Evolutionary conservation across 2,329 filamentous ascomycete genomes (phyloP), one percentile per base, ranked within the genome.

Genomic region (Cercospora berteroae): DNA sequence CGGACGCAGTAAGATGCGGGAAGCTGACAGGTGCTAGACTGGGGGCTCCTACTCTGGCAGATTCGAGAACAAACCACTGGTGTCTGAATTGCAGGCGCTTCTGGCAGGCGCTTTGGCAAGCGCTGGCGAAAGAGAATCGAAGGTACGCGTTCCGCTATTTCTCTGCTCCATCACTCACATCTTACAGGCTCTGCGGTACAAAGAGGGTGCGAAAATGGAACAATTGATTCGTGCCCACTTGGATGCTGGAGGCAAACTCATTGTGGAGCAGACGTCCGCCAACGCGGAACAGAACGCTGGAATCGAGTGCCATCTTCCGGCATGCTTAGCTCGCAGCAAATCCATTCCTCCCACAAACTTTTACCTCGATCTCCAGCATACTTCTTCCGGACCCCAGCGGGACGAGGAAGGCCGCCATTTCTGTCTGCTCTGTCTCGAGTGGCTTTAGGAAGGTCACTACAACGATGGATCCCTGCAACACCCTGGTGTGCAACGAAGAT

Each of bases 201-300:
- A 23, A 50, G 9, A 50, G 10, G 44, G 44, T 64, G 59, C 52
- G 74, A 65, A 73, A 78, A 80, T 29, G 78, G 80, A 62, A 33
- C 10, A 36, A 12, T n/a, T 29, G 23, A 57, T 48, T 33, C 52
- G 65, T 20, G 56, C 31, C 36, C 48, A 60, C 57, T 62, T 69
- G 9, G 25, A 42, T 20, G 56, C 58, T 2, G 58, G 65, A 3
- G 60, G 44, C 16, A 57, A 42, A 36, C 60, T 69, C 18, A 31
- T 65, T 12, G 31, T 69, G 0, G 65, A 65, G 39, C 65, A 59
- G 31, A 63, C 58, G 16, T n/a, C 48, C 7, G 8, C 18, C 12
- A 25, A 5, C 13, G 18, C 39, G 6, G 25, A 20, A 18, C 13
- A 12, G 12, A 44, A 55, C 29, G 9, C 13, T 16, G 31, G 52